Evolutionary conservation across 2,329 filamentous ascomycete species (phyloP).

Genomic region (Phyllosticta citrichinensis): DNA sequence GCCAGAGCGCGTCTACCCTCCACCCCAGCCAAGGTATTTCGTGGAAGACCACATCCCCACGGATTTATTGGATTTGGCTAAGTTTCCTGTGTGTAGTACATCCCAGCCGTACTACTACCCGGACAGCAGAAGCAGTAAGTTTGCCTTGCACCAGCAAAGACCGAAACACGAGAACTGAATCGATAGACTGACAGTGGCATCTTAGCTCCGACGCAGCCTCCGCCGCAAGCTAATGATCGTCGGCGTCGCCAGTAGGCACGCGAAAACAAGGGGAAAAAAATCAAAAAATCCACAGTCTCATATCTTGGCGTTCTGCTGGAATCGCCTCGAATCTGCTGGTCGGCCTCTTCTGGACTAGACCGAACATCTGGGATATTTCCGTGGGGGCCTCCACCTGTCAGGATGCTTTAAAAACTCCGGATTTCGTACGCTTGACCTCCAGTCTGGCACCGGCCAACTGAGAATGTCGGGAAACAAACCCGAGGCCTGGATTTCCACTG

Average conservation of each 20-base stretch:
- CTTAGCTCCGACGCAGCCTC: slow-evolving; percentile 10
- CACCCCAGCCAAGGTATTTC: slow-evolving; percentile 29
- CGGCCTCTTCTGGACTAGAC: background rate
- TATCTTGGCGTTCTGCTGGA: background rate
- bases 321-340: background rate
- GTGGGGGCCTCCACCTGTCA: background rate
- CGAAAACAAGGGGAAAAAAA: background rate
- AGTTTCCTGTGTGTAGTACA: slow-evolving; percentile 10
- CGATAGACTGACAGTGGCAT: slow-evolving; percentile 3
- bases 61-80: slow-evolving; percentile 11
- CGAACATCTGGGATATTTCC: background rate
- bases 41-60: slow-evolving; percentile 8
- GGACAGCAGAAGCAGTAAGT: slow-evolving; percentile 11
- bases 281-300: background rate
- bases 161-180: background rate
- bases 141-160: background rate
- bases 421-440: background rate
- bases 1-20: slow-evolving; percentile 10
- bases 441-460: background rate
- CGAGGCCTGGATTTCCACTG: background rate
- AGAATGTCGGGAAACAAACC: background rate
- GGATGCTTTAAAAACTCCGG: background rate
- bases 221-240: slow-evolving; percentile 11
- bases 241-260: slow-evolving; percentile 8
- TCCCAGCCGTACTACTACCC: slow-evolving; percentile 10